phyloP scores from a whole-genome alignment of 768 basidiomycete genomes.

The Phaeotremella skinneri region DNA sequence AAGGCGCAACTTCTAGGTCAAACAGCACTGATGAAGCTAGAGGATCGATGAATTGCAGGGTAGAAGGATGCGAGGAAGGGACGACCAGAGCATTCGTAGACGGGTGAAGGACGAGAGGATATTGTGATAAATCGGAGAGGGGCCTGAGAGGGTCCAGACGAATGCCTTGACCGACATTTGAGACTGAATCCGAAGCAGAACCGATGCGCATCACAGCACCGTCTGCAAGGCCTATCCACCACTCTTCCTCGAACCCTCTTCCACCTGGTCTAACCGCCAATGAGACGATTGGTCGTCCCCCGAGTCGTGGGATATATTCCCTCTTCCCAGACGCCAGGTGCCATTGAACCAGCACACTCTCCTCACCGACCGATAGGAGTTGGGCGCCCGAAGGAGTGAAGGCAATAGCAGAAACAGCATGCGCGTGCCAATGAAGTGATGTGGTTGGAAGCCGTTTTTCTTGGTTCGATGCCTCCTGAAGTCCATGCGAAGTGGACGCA shows the following conservation, averaged over 20 bases:
- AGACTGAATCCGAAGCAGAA: slow-evolving; percentile 68
- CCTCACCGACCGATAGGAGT: slow-evolving; percentile 89
- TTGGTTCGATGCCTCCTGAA: slow-evolving; percentile 6
- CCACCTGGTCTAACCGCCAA: slow-evolving; percentile 52
- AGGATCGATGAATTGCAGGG: slow-evolving; percentile 86
- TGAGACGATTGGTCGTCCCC: slow-evolving; percentile 75
- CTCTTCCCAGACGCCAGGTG: slow-evolving; percentile 81
- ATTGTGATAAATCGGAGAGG: slow-evolving; percentile 26
- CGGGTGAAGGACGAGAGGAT: slow-evolving; percentile 74
- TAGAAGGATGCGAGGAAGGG: slow-evolving; percentile 90
- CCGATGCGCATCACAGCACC: slow-evolving; percentile 74
- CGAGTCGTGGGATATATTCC: slow-evolving; percentile 89
- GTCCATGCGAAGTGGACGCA: slow-evolving; percentile 2
- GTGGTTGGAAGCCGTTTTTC: slow-evolving; percentile 75
- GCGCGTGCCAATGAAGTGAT: slow-evolving; percentile 93
- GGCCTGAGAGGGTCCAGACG: slow-evolving; percentile 77
- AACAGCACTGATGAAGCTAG: slow-evolving; percentile 66
- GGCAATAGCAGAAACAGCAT: slow-evolving; percentile 77
- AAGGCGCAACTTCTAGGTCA: slow-evolving; percentile 89
- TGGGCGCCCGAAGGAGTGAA: slow-evolving; percentile 92
- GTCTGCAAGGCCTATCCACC: slow-evolving; percentile 76
- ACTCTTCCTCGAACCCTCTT: slow-evolving; percentile 70
- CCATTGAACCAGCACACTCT: slow-evolving; percentile 96
- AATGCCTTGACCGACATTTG: slow-evolving; percentile 52
- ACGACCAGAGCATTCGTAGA: slow-evolving; percentile 73